These are phyloP conservation scores for Tulasnella sp. DNA, from an alignment of 768 basidiomycete genomes.

Conservation along the genomic window DNA sequence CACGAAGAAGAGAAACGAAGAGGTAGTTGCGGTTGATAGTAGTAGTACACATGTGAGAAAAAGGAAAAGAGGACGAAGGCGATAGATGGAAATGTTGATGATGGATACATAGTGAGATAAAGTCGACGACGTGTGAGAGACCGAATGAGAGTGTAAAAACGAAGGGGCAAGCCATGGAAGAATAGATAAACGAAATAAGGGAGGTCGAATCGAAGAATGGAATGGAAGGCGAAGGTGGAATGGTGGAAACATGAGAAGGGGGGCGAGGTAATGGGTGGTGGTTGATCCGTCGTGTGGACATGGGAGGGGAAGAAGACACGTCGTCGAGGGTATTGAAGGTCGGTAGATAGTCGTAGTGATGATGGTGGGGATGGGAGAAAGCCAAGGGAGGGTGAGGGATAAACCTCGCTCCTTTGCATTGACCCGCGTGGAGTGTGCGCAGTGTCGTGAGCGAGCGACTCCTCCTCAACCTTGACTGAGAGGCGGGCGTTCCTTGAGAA, in stretches of 20 bases:
- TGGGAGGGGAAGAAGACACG: not conserved
- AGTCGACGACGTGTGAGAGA: not conserved
- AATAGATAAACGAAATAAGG: not conserved
- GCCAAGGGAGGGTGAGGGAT: not conserved
- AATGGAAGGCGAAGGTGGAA: not conserved
- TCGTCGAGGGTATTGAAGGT: not conserved
- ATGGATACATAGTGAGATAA: not conserved
- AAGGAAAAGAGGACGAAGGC: not conserved
- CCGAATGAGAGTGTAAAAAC: not conserved
- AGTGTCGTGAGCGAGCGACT: not conserved
- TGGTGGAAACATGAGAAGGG: not conserved
- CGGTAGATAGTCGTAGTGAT: not conserved
- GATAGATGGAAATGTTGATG: not conserved
- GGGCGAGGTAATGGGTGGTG: not conserved
- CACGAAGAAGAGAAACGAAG: not conserved
- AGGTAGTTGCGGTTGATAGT: not conserved
- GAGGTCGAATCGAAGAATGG: not conserved
- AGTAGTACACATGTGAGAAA: not conserved
- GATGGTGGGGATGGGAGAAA: not conserved
- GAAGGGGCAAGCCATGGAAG: not conserved
- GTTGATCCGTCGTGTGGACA: not conserved
- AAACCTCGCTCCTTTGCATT: not conserved
- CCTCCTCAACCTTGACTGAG: not conserved
- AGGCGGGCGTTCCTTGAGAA: conserved; percentile 2
- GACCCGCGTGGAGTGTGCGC: not conserved